A percentile compares a stretch with the other conserved stretches of the same genome.
These are phyloP conservation scores for Bruguiera gymnorhiza DNA, from an alignment of 345 rosid genomes.

Conservation along the genomic window DNA sequence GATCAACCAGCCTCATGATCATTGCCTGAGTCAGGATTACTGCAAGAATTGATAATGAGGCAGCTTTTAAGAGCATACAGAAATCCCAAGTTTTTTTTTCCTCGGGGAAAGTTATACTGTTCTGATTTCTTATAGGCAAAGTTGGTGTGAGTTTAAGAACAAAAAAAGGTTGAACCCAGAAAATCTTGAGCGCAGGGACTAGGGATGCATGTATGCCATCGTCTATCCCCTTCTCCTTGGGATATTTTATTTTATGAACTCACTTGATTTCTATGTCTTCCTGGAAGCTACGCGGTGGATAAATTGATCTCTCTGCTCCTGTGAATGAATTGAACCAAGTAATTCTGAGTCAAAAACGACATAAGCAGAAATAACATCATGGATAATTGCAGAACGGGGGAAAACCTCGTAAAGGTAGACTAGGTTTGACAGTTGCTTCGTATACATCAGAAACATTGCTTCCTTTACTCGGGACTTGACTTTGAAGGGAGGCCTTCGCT, in stretches of 20 bases:
- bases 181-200: no score
- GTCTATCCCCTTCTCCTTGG: conserved; percentile 7
- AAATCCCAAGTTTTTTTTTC: no score
- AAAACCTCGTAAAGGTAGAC: background rate
- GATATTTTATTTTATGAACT: background rate
- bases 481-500: background rate
- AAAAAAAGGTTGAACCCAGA: no score
- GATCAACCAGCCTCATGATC: background rate
- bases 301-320: background rate
- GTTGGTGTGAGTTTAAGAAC: no score
- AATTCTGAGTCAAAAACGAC: background rate
- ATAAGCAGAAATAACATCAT: background rate
- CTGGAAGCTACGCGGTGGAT: background rate
- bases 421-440: background rate
- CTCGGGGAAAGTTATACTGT: no score
- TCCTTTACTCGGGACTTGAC: background rate
- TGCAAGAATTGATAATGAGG: no score
- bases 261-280: background rate
- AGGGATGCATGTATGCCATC: no score
- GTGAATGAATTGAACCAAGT: background rate
- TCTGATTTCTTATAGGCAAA: no score
- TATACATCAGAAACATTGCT: background rate
- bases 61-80: no score
- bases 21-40: no score
- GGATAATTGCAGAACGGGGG: background rate